Conservation (phyloP, 495 filamentous ascomycete species). For the Podospora sp. region DNA sequence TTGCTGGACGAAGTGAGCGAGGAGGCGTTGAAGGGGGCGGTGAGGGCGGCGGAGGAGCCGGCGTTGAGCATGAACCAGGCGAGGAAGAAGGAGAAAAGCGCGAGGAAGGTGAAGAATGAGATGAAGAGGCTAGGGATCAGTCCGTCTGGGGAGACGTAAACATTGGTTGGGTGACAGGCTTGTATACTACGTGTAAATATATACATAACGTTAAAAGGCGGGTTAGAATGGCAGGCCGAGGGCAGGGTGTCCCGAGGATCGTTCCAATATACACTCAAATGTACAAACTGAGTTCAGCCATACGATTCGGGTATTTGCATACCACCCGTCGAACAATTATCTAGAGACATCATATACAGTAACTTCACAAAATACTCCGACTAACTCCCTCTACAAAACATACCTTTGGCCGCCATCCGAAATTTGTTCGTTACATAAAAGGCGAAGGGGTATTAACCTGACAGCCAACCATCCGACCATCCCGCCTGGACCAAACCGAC, state of each 20-base stretch:
- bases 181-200: background rate
- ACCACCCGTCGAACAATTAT: background rate
- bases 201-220: background rate
- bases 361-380: background rate
- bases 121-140: slow-evolving; percentile 30
- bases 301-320: slow-evolving; percentile 8
- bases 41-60: slow-evolving; percentile 40
- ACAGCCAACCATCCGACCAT: background rate
- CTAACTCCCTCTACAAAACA: background rate
- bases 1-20: slow-evolving; percentile 75
- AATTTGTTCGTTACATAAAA: background rate
- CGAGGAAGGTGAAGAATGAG: slow-evolving; percentile 37
- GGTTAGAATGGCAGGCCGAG: background rate
- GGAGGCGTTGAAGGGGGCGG: slow-evolving; percentile 52
- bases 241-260: background rate
- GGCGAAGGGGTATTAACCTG: slow-evolving; percentile 12
- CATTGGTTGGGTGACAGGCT: background rate
- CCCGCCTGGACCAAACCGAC: background rate
- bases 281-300: background rate
- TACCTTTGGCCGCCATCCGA: background rate
- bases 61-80: slow-evolving; percentile 49
- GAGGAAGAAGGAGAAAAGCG: slow-evolving; percentile 47
- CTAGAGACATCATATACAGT: background rate
- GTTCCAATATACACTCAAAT: background rate
- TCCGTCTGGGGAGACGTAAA: background rate